Evolutionary conservation across 176 grass and related monocot genomes (phyloP), one percentile per base, ranked within the genome.

Genomic region (Juncus inflexus): DNA sequence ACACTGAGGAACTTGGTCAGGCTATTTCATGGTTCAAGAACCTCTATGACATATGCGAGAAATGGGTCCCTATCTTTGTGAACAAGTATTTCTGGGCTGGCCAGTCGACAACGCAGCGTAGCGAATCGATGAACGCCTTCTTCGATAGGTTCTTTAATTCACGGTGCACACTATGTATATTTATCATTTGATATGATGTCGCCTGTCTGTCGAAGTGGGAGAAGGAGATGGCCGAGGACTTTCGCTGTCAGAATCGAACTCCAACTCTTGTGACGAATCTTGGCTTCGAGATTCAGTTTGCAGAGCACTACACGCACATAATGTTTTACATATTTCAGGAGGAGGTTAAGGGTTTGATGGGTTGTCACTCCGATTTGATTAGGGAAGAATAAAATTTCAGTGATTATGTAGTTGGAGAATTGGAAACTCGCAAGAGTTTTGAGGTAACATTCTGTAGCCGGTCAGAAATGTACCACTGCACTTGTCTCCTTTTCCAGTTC

Each of bases 331-430:
- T 81, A 62, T 91, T 97, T 52, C 94, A 97, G 62, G 87, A 91
- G 91, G 94, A 97, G 83, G 83, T 97, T 60, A 84, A 91, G 80
- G 82, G 82, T 61, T 89, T 97, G 64, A 97, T 97, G 94, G n/a
- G n/a, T n/a, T n/a, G n/a, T n/a, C n/a, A n/a, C n/a, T n/a, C n/a
- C n/a, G n/a, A n/a, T n/a, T n/a, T n/a, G n/a, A n/a, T n/a, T n/a
- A n/a, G n/a, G n/a, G n/a, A n/a, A n/a, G n/a, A n/a, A n/a, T n/a
- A n/a, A n/a, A n/a, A n/a, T n/a, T n/a, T n/a, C n/a, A n/a, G n/a
- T n/a, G n/a, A n/a, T n/a, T n/a, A n/a, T n/a, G n/a, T n/a, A n/a
- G n/a, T n/a, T n/a, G n/a, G n/a, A n/a, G n/a, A n/a, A n/a, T n/a
- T n/a, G n/a, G n/a, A n/a, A n/a, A n/a, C n/a, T n/a, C n/a, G n/a